Conservation (phyloP, 805 yeast genomes). For the Teunomyces gatunensis region DNA sequence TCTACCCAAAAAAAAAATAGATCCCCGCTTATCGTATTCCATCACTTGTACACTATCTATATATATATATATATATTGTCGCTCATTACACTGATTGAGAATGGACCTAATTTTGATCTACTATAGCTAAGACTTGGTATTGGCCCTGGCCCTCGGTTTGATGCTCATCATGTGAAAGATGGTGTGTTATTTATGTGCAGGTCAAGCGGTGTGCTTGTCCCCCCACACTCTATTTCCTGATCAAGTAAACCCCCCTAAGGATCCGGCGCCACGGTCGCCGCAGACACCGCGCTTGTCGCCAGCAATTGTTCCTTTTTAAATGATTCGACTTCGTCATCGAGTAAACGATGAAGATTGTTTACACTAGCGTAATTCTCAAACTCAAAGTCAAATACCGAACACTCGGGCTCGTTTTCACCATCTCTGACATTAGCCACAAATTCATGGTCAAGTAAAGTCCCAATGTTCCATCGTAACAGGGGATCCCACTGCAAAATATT, state of each 20-base stretch:
- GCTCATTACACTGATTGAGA: no score
- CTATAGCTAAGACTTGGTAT: no score
- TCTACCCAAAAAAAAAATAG: not conserved
- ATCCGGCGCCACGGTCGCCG: no score
- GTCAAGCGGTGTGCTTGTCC: not conserved
- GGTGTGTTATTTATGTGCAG: not conserved
- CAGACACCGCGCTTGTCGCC: no score
- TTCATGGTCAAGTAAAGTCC: slow-evolving; percentile 54
- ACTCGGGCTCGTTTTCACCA: slow-evolving; percentile 52
- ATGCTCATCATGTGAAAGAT: not conserved
- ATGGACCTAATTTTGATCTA: no score
- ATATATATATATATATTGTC: no score
- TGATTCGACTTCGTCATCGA: slow-evolving; percentile 20
- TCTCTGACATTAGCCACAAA: slow-evolving; percentile 56
- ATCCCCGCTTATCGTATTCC: not conserved
- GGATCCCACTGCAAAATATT: slow-evolving; percentile 66
- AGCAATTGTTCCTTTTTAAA: slow-evolving; percentile 12
- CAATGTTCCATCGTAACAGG: slow-evolving; percentile 50
- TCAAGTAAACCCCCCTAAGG: not conserved
- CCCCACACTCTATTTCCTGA: not conserved
- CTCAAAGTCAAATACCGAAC: slow-evolving; percentile 59
- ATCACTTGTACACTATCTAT: not conserved
- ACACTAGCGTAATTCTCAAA: slow-evolving; percentile 47
- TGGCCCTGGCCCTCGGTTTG: not conserved
- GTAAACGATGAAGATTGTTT: slow-evolving; percentile 12